These are phyloP conservation scores for Diaporthe nobilis DNA, from an alignment of 2,329 filamentous ascomycete species.

Conservation along the genomic window DNA sequence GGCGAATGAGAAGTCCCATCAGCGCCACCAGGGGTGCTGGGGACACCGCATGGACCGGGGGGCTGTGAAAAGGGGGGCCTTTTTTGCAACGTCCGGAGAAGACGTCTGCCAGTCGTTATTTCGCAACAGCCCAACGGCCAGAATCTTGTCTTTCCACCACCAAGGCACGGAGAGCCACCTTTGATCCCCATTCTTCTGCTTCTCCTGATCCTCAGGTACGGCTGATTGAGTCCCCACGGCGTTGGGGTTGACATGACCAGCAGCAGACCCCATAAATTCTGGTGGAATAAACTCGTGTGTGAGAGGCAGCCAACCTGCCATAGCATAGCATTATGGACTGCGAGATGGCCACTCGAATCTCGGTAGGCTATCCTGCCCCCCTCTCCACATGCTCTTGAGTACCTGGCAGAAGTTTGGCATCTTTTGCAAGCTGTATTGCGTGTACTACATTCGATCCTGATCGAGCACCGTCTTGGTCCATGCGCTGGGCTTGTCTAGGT, in stretches of 20 bases:
- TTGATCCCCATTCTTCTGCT: background rate
- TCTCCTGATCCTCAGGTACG: background rate
- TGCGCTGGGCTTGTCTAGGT: background rate
- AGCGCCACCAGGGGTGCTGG: background rate
- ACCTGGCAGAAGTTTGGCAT: background rate
- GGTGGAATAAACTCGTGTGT: background rate
- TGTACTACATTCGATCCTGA: background rate
- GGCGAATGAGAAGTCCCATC: slow-evolving; percentile 16
- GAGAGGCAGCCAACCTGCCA: background rate
- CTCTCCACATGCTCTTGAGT: slow-evolving; percentile 6
- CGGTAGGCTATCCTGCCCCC: background rate
- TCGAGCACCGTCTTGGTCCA: background rate
- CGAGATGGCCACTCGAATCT: background rate
- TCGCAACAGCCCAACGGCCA: background rate
- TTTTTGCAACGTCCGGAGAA: slow-evolving; percentile 9
- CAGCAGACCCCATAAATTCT: background rate
- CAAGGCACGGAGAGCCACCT: background rate
- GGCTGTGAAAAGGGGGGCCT: slow-evolving; percentile 8
- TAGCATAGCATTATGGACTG: background rate
- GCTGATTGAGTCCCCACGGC: background rate
- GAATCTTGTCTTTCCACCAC: background rate
- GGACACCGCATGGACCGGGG: slow-evolving; percentile 19
- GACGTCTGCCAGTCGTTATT: slow-evolving; percentile 7
- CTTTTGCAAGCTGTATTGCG: background rate
- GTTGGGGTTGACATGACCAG: background rate